Evolutionary conservation across 2,329 filamentous ascomycete species (phyloP).

Genomic region (Emmonsiellopsis sp.): DNA sequence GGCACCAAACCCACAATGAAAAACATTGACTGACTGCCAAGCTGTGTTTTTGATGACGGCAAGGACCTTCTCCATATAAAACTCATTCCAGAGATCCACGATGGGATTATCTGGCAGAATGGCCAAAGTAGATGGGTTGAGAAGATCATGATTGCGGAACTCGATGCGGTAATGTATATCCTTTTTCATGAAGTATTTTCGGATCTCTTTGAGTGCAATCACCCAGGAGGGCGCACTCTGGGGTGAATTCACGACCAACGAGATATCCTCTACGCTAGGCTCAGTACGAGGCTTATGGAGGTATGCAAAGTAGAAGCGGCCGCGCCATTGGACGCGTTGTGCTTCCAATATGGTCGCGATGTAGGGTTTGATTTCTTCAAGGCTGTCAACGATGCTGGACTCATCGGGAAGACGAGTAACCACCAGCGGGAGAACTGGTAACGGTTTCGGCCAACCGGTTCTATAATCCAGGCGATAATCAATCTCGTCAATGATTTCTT

Average conservation of each 20-base stretch:
- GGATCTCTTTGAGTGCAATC: neutral
- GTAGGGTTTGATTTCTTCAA: neutral
- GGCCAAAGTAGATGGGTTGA: neutral
- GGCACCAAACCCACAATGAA: neutral
- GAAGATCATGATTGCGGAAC: neutral
- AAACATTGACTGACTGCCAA: neutral
- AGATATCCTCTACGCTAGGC: neutral
- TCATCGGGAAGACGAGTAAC: neutral
- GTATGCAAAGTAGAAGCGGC: neutral
- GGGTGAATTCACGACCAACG: neutral
- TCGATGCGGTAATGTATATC: neutral
- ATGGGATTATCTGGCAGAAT: neutral
- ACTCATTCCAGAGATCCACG: neutral
- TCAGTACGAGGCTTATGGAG: neutral
- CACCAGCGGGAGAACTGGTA: neutral
- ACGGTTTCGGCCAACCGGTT: neutral
- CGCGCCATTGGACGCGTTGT: neutral
- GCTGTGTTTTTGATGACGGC: neutral
- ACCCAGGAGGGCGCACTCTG: neutral
- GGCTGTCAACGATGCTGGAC: neutral
- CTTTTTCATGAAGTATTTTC: neutral
- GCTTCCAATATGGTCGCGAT: neutral
- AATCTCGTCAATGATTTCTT: neutral
- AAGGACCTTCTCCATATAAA: neutral
- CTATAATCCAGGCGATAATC: neutral